Evolutionary conservation across 352 stramenopile genomes (phyloP), one percentile per base, ranked within the genome.

Genomic region (Albugo candida): DNA sequence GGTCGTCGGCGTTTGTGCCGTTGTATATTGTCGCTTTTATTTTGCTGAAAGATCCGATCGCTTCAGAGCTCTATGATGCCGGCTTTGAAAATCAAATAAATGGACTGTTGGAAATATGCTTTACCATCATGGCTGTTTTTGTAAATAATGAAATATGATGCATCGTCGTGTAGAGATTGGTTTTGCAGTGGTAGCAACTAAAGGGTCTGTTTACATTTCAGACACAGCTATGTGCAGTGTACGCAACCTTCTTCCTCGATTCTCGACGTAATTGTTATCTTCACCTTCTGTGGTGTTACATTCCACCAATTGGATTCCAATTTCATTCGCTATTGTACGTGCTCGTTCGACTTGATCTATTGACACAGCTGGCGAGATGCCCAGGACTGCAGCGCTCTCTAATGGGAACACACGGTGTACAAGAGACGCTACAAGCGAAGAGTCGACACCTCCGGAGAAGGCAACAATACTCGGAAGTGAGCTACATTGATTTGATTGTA

Each of bases 141-240:
- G 71, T 65, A 52, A 85, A 81, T 8, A 60, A 56, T 5, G 79
- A 73, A 41, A 97, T 82, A n/a, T 79, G 61, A 41, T 91, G 66
- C 18, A 98, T 60, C 20, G 84, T 93, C 31, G 77, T 69, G 69
- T 98, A 98, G n/a, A 98, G 63, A 47, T 93, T 95, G 5, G 86
- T 96, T 65, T 98, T 98, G 75, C 94, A 98, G 49, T 93, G 86
- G 56, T 96, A 97, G 64, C 94, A 98, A 56, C 86, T 83, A 51
- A 19, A 5, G 5, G 31, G 21, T n/a, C 42, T 17, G 46, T 10
- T 13, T 11, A 21, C n/a, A 11, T 10, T 19, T 8, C 6, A 11
- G 20, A 24, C 13, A 27, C 11, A 45, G 3, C 12, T 6, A 41
- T 6, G 44, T 16, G 14, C 5, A 6, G 31, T 21, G 3, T 11